Evolutionary conservation across 2,329 filamentous ascomycete genomes (phyloP).

Genomic region (Diaporthe longicolla): DNA sequence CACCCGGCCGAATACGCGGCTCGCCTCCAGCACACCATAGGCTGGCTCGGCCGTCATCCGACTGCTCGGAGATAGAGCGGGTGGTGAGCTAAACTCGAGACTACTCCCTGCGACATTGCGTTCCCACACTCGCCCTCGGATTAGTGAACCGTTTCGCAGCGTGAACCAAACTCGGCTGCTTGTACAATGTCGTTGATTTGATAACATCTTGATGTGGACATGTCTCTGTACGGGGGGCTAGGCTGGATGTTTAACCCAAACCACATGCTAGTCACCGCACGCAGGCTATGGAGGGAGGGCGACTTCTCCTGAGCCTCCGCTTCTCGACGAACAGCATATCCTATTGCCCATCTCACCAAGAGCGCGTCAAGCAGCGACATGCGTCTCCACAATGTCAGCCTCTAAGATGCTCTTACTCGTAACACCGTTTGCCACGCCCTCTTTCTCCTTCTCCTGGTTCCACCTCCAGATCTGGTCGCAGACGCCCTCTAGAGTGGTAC

Average conservation of each 20-base stretch:
- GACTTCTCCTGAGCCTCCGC: neutral
- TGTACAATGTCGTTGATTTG: neutral
- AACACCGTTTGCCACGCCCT: constrained; percentile 2
- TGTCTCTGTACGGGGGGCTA: no score
- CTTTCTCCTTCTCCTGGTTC: constrained; percentile 50
- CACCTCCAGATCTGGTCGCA: constrained; percentile 57
- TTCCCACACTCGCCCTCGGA: constrained; percentile 1
- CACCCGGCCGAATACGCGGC: neutral
- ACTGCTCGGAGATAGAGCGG: constrained; percentile 21
- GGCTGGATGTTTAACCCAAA: neutral
- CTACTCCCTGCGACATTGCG: constrained; percentile 7
- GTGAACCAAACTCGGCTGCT: neutral
- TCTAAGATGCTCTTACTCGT: constrained; percentile 5
- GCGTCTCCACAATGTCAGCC: constrained; percentile 25
- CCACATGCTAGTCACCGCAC: neutral
- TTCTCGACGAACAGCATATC: neutral
- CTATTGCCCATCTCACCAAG: no score
- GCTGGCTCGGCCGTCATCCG: constrained; percentile 20
- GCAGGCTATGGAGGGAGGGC: neutral
- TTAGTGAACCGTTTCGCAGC: neutral
- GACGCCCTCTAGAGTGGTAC: constrained; percentile 58
- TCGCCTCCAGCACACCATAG: neutral
- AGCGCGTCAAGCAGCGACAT: constrained; percentile 19
- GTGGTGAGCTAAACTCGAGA: constrained; percentile 16
- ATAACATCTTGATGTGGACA: neutral